phyloP scores from a whole-genome alignment of 352 stramenopile species.

The Pythium coloratum region DNA sequence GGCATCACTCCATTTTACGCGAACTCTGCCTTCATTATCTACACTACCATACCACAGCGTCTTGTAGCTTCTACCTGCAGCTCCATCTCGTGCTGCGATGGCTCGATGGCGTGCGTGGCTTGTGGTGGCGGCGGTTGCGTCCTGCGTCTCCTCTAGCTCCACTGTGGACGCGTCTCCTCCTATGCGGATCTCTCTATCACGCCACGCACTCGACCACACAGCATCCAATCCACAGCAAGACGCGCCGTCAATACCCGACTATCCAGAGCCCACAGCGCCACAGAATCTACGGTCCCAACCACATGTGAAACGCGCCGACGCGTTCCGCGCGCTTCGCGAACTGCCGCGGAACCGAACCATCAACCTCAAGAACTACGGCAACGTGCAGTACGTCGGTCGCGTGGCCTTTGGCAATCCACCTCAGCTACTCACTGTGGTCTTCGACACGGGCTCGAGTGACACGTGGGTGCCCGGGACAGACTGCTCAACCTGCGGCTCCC shows the following conservation, averaged over 20 bases:
- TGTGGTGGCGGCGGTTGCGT: not conserved
- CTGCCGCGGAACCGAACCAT: slow-evolving; percentile 48
- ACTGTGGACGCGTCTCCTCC: slow-evolving; percentile 16
- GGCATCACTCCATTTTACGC: not conserved
- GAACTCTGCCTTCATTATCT: too few relatives aligned
- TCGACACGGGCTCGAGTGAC: slow-evolving; percentile 83
- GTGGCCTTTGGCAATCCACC: slow-evolving; percentile 72
- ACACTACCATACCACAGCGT: not conserved
- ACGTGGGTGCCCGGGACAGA: slow-evolving; percentile 69
- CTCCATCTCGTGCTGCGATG: not conserved
- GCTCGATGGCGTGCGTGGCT: slow-evolving; percentile 13
- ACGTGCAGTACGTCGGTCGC: slow-evolving; percentile 79
- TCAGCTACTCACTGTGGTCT: slow-evolving; percentile 69
- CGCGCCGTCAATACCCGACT: not conserved
- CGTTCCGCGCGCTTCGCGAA: slow-evolving; percentile 14
- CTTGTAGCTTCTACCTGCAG: not conserved
- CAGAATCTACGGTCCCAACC: not conserved
- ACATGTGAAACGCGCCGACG: slow-evolving; percentile 1
- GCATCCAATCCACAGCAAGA: not conserved
- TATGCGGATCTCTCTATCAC: slow-evolving; percentile 36
- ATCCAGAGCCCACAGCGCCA: not conserved
- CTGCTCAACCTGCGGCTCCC: slow-evolving; percentile 51
- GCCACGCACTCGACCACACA: slow-evolving; percentile 2
- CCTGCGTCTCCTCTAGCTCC: not conserved
- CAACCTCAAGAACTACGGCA: slow-evolving; percentile 78